Evolutionary conservation across 495 filamentous ascomycete species (phyloP).

Genomic region (Podospora conica): DNA sequence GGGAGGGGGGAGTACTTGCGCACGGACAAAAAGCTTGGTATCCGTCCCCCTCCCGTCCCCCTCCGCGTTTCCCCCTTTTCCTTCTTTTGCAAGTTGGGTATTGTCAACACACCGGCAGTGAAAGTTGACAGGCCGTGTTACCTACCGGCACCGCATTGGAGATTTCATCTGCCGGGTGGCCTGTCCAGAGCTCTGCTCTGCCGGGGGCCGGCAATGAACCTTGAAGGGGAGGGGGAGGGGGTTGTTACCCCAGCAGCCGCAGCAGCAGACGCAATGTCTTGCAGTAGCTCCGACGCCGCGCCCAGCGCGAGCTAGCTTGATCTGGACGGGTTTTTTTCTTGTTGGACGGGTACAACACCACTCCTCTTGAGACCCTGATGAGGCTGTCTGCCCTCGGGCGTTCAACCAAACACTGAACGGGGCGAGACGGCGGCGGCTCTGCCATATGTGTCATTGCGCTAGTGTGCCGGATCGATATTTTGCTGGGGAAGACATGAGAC

Average conservation of each 20-base stretch:
- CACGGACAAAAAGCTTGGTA: not conserved
- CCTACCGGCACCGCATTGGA: not conserved
- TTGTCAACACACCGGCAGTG: not conserved
- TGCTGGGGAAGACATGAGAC: not conserved
- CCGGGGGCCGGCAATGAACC: too few species aligned
- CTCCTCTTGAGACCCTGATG: not conserved
- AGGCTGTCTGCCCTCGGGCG: not conserved
- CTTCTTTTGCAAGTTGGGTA: not conserved
- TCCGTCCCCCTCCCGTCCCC: not conserved
- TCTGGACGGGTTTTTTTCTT: not conserved
- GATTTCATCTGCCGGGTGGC: not conserved
- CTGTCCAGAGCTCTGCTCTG: too few species aligned
- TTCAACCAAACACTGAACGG: not conserved
- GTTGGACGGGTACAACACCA: not conserved
- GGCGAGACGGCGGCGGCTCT: not conserved
- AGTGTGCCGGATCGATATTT: not conserved
- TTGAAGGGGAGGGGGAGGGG: too few species aligned
- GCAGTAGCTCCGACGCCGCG: not conserved
- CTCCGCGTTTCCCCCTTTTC: not conserved
- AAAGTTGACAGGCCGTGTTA: not conserved
- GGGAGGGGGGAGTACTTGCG: not conserved
- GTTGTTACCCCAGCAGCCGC: not conserved
- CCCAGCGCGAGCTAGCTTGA: not conserved
- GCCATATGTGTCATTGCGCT: not conserved
- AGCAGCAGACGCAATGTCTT: not conserved